Evolutionary conservation across 768 basidiomycete genomes (phyloP).

Genomic region (Hygrocybe punicea): DNA sequence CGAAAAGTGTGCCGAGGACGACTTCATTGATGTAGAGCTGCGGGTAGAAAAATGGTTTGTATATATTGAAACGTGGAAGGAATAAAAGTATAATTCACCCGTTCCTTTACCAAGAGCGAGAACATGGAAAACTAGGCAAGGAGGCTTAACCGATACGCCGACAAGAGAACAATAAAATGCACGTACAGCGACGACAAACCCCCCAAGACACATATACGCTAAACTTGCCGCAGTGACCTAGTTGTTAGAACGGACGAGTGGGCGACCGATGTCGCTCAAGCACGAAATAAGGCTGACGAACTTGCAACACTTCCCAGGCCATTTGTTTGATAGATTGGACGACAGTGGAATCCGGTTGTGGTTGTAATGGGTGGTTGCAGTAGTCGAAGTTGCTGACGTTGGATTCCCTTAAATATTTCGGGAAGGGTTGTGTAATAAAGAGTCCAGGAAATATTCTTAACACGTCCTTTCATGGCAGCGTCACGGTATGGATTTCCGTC

Average conservation of each 20-base stretch:
- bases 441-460: no score
- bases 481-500: no score
- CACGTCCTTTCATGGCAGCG: no score
- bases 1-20: slow-evolving; percentile 77
- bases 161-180: neutral
- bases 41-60: neutral
- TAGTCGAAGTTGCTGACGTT: no score
- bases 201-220: slow-evolving; percentile 63
- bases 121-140: slow-evolving; percentile 71
- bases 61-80: neutral
- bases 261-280: slow-evolving; percentile 12
- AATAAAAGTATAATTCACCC: slow-evolving; percentile 38
- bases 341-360: neutral
- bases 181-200: slow-evolving; percentile 43
- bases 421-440: no score
- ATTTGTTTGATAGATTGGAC: neutral
- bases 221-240: slow-evolving; percentile 53
- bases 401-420: no score
- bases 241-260: slow-evolving; percentile 20
- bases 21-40: slow-evolving; percentile 87
- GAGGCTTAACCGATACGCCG: neutral
- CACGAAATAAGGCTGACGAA: slow-evolving; percentile 21
- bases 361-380: no score
- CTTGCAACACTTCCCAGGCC: slow-evolving; percentile 29
- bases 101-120: slow-evolving; percentile 80